Evolutionary conservation across 1,139 yeast species (phyloP).

Genomic region (Diutina mesorugosa): DNA sequence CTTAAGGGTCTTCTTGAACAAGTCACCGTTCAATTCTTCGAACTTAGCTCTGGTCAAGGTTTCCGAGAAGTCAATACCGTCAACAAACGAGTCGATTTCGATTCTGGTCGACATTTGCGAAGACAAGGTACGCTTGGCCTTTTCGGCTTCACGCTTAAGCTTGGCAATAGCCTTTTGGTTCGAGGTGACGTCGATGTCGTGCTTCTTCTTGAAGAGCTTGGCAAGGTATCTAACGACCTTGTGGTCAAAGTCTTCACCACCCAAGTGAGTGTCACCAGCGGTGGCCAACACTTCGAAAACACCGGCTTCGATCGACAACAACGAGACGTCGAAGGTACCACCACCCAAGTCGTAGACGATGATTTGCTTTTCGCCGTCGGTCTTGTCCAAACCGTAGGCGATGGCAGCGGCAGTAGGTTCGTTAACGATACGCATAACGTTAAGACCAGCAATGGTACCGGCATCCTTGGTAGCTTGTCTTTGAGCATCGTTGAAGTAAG

Average conservation of each 20-base stretch:
- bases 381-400: conserved; percentile 59
- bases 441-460: conserved; percentile 48
- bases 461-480: conserved; percentile 56
- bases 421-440: conserved; percentile 45
- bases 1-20: conserved; percentile 26
- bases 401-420: conserved; percentile 57
- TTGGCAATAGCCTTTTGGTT: conserved; percentile 43
- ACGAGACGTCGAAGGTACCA: conserved; percentile 96
- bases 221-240: conserved; percentile 75
- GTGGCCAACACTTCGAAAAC: conserved; percentile 94
- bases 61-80: conserved; percentile 27
- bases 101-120: conserved; percentile 21
- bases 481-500: conserved; percentile 50
- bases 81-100: conserved; percentile 25
- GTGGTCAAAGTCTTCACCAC: conserved; percentile 84
- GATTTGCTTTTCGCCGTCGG: conserved; percentile 64
- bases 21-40: conserved; percentile 26
- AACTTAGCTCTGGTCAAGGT: conserved; percentile 28
- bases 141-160: conserved; percentile 29
- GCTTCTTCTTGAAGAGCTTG: conserved; percentile 83
- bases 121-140: conserved; percentile 29
- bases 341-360: conserved; percentile 95
- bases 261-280: conserved; percentile 97
- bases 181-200: conserved; percentile 80
- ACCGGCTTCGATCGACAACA: conserved; percentile 88